Evolutionary conservation across 176 grass and related monocot genomes (phyloP), one percentile per base, ranked within the genome.

Genomic region (Guadua angustifolia): DNA sequence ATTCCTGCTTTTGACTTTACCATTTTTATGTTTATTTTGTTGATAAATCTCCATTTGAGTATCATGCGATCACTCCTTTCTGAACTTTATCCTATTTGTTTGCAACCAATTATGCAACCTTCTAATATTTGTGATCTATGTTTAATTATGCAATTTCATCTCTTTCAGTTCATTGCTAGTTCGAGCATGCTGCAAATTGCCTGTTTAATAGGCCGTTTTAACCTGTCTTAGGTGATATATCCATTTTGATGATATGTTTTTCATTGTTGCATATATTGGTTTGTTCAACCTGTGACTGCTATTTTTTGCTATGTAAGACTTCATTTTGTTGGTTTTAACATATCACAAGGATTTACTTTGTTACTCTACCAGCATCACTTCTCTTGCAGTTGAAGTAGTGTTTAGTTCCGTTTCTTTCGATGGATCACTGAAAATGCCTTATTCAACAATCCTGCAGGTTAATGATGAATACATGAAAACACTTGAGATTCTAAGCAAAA

Each of bases 391-490:
- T 76, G 44, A 67, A 68, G 24, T 24, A 24, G 44, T 56, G 45
- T 80, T 76, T 26, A 58, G 19, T 63, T 19, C 53, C 8, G 50
- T 83, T 69, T 70, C 66, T 13, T 73, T 50, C 58, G 5, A 81
- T 73, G 66, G 46, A 61, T 68, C 14, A 79, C 55, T 74, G 17
- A 69, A 75, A 90, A 60, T 66, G 19, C 24, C 15, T 49, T 90
- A 61, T 86, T 77, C 22, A 79, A 83, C 43, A 83, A 84, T 25
- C 17, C 74, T 68, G 42, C 90, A 97, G 94, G 94, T 97, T 74
- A 97, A 97, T 80, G 94, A 94, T 76, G 94, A 97, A 84, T 97
- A 94, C 69, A 82, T 97, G 85, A 97, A 86, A 91, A 94, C 85
- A 78, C 87, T 97, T 74, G 94, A 97, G 56, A 90, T 80, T 58